Percentiles rank a stretch among this genome's conserved stretches.
Conservation (phyloP, 139 green algal species). For the Diplosphaera chodatii region DNA sequence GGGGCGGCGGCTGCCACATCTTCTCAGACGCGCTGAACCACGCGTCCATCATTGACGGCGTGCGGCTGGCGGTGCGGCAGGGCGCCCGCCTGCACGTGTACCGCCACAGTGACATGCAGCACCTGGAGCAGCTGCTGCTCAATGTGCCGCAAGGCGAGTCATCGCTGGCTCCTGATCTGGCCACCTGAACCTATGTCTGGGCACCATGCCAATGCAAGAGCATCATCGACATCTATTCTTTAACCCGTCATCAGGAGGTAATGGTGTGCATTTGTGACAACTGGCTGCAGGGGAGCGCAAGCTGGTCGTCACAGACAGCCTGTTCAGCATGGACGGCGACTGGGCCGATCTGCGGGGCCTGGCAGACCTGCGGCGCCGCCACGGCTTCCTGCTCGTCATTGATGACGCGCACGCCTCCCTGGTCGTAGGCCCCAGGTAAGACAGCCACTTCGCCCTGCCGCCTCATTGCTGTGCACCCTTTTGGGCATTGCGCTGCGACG, state of each 20-base stretch:
- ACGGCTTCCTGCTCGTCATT: conserved; percentile 82
- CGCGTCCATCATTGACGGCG: conserved; percentile 92
- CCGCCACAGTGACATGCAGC: conserved; percentile 81
- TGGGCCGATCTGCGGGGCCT: conserved; percentile 78
- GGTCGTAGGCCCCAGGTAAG: conserved; percentile 58
- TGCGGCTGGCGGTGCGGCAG: conserved; percentile 42
- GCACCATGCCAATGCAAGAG: too few species aligned
- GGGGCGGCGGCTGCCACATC: conserved; percentile 21
- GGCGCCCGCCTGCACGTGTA: conserved; percentile 62
- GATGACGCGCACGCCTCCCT: conserved; percentile 96
- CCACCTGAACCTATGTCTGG: too few species aligned
- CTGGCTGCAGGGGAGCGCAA: conserved; percentile 18
- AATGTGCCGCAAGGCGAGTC: not conserved
- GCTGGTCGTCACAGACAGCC: conserved; percentile 81
- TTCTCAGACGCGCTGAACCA: conserved; percentile 95
- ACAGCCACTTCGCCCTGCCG: too few species aligned
- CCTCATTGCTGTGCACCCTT: too few species aligned
- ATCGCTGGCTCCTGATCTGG: too few species aligned
- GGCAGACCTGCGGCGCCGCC: conserved; percentile 38
- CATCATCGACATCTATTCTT: too few species aligned
- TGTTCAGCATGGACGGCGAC: conserved; percentile 96
- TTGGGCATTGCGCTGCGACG: too few species aligned
- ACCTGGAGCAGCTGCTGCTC: conserved; percentile 69
- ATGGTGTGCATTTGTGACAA: not conserved
- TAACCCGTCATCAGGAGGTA: too few species aligned